Evolutionary conservation across 2,329 filamentous ascomycete genomes (phyloP), one percentile per base, ranked within the genome.

Genomic region (Claviceps sp.): DNA sequence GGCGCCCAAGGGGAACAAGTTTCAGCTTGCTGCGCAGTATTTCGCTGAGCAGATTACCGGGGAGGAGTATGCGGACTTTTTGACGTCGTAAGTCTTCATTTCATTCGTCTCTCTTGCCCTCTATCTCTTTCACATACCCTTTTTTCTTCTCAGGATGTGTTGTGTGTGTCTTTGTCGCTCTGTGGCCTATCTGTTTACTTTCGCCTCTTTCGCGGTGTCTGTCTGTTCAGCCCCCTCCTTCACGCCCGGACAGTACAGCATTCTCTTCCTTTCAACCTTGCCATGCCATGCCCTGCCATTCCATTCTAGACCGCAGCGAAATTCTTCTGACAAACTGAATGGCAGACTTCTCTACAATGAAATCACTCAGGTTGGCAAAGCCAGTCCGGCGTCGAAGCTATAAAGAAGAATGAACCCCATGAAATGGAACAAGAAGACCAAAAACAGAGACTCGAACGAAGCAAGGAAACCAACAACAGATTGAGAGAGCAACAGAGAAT

Each of bases 51-150:
- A 98, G 76, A 86, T 97, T 53, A 97, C 91, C 3, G 93, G 93
- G 52, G 93, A 97, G 75, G 90, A 96, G 60, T 97, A 97, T 68
- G 89, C 90, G 13, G 93, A 98, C 69, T 97, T 97, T 74, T 71
- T 98, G 73, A 96, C 88, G 7, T 72, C 73, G 83, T 88, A 74
- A 77, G 84, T 73, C 8, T 20, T 26, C 5, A 26, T 7, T 26
- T 1, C 6, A 11, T 30, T 13, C 13, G 2, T 11, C 18, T 24
- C 11, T 40, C 13, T 41, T 22, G 5, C 20, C 7, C 7, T 30
- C 2, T 22, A 13, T 8, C 6, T 50, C 30, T 30, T 30, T 46
- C 4, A 4, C n/a, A n/a, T n/a, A 11, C 2, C 3, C 4, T 20
- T 16, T 43, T 22, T 20, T 38, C 26, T 30, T 1, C 18, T 18